Conservation (phyloP, 768 basidiomycete species). For the Serpula lacrymans region DNA sequence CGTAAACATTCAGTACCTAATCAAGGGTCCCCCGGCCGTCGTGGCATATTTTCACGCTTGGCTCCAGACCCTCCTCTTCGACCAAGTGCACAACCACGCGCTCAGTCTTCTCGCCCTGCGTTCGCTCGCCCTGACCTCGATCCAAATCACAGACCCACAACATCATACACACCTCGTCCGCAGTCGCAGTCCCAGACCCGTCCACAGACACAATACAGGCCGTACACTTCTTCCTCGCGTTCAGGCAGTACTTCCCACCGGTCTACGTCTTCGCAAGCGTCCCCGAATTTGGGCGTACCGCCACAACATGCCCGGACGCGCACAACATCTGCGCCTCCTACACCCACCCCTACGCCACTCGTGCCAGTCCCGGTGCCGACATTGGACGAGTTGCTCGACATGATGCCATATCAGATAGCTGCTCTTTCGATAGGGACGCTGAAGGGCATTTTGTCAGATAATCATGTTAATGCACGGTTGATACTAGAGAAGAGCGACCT, state of each 20-base stretch:
- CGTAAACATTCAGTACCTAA: conserved; percentile 19
- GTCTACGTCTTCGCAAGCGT: conserved; percentile 4
- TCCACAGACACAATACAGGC: conserved; percentile 16
- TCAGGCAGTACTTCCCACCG: conserved; percentile 4
- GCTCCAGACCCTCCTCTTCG: conserved; percentile 20
- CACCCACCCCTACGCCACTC: conserved; percentile 37
- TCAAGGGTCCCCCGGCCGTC: conserved; percentile 23
- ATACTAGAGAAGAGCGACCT: conserved; percentile 86
- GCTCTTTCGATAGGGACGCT: conserved; percentile 66
- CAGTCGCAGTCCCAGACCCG: conserved; percentile 18
- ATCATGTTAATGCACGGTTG: conserved; percentile 66
- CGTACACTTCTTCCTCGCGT: not conserved
- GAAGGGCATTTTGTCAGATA: conserved; percentile 76
- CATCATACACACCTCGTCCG: conserved; percentile 25
- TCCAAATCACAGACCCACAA: conserved; percentile 34
- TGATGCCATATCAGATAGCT: conserved; percentile 54
- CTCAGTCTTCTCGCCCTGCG: conserved; percentile 25
- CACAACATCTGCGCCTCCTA: conserved; percentile 26
- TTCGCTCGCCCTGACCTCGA: conserved; percentile 67
- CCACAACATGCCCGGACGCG: conserved; percentile 11
- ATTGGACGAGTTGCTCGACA: conserved; percentile 64
- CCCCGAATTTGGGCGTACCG: conserved; percentile 12
- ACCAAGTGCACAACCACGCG: conserved; percentile 24
- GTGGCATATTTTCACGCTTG: conserved; percentile 45
- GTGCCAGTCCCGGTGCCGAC: conserved; percentile 46